Percentiles rank a stretch among this genome's conserved stretches.
Evolutionary conservation across 1,284 basidiomycete species (phyloP).

Genomic region (Jaminaea rosea): DNA sequence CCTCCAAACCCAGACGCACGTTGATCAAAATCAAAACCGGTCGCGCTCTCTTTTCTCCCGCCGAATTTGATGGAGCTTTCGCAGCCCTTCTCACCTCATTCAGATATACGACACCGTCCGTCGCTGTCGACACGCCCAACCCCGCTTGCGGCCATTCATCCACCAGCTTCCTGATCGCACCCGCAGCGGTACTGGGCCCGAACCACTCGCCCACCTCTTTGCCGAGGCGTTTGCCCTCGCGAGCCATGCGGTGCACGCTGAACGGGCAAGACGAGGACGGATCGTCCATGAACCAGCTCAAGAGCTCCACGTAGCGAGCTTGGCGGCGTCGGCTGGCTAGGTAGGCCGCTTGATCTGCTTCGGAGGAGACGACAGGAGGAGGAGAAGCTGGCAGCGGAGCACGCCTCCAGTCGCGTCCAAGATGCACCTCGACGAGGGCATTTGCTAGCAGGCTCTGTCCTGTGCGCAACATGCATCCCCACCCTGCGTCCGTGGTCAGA

Average conservation of each 20-base stretch:
- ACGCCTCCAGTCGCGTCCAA: slow-evolving; percentile 53
- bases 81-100: slow-evolving; percentile 77
- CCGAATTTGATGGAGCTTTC: background rate
- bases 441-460: slow-evolving; percentile 89
- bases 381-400: slow-evolving; percentile 7
- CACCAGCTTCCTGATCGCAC: slow-evolving; percentile 71
- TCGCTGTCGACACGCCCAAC: slow-evolving; percentile 70
- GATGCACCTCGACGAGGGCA: slow-evolving; percentile 69
- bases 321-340: slow-evolving; percentile 8
- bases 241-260: slow-evolving; percentile 89
- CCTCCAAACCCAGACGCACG: slow-evolving; percentile 76
- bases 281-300: slow-evolving; percentile 91
- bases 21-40: slow-evolving; percentile 81
- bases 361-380: slow-evolving; percentile 5
- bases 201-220: slow-evolving; percentile 97
- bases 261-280: slow-evolving; percentile 82
- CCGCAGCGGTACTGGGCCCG: slow-evolving; percentile 89
- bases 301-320: slow-evolving; percentile 67
- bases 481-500: slow-evolving; percentile 85
- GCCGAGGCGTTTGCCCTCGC: slow-evolving; percentile 85
- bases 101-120: slow-evolving; percentile 74
- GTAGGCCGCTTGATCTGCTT: slow-evolving; percentile 22
- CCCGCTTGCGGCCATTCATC: slow-evolving; percentile 71
- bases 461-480: slow-evolving; percentile 96
- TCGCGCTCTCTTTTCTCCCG: slow-evolving; percentile 38